phyloP scores from a whole-genome alignment of 2,329 filamentous ascomycete species.

The Fusarium fujikuroi region DNA sequence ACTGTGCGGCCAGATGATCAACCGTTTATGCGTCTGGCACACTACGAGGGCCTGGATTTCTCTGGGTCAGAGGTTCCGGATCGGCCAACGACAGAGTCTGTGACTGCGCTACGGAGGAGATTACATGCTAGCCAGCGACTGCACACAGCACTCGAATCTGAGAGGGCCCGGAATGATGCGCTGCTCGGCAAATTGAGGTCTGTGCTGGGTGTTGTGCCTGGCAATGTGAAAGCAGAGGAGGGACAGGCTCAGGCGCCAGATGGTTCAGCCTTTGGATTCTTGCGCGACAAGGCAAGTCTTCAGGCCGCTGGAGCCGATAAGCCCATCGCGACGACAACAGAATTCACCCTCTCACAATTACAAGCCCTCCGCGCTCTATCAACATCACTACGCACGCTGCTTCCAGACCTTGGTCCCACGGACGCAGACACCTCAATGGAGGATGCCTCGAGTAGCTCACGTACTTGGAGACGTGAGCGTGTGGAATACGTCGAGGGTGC shows the following conservation, averaged over 20 bases:
- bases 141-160: conserved; percentile 74
- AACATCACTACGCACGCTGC: conserved; percentile 68
- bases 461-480: conserved; percentile 75
- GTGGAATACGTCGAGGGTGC: conserved; percentile 86
- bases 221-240: conserved; percentile 42
- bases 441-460: conserved; percentile 51
- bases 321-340: conserved; percentile 75
- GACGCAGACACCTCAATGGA: conserved; percentile 48
- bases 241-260: conserved; percentile 18
- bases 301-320: conserved; percentile 61
- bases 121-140: conserved; percentile 83
- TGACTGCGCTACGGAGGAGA: conserved; percentile 77
- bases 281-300: conserved; percentile 64
- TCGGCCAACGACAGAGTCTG: conserved; percentile 70
- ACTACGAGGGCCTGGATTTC: conserved; percentile 79
- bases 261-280: conserved; percentile 63
- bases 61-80: conserved; percentile 32
- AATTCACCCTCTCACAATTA: conserved; percentile 85
- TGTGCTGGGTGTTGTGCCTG: conserved; percentile 49
- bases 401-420: conserved; percentile 65
- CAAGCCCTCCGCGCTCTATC: conserved; percentile 78
- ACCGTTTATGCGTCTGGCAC: conserved; percentile 81
- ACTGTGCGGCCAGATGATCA: conserved; percentile 75
- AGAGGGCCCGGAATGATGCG: conserved; percentile 77
- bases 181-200: conserved; percentile 72